phyloP scores from a whole-genome alignment of 108 stramenopile species.

The Mediolabrus comicus region DNA sequence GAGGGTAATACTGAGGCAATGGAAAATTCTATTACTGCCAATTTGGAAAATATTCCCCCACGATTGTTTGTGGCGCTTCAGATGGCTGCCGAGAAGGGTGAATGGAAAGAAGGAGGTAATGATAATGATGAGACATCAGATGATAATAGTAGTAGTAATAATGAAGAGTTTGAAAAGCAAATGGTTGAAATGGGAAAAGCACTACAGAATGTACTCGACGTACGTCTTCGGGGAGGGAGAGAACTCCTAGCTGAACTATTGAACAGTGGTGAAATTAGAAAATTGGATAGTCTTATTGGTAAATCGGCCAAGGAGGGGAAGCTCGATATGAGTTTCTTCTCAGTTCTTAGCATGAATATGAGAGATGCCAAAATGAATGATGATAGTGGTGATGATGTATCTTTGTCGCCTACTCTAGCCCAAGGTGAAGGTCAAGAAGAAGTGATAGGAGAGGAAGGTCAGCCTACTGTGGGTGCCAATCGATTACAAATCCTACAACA shows the following conservation, averaged over 20 bases:
- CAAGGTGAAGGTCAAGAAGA: conserved; percentile 22
- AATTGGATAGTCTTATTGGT: conserved; percentile 79
- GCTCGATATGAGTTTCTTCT: conserved; percentile 83
- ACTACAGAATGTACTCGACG: conserved; percentile 57
- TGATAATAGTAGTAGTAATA: neutral
- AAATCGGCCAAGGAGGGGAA: conserved; percentile 69
- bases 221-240: conserved; percentile 53
- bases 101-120: conserved; percentile 29
- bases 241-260: conserved; percentile 55
- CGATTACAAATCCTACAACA: conserved; percentile 77
- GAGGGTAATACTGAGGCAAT: conserved; percentile 15
- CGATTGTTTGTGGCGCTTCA: conserved; percentile 43
- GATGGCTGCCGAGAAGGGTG: conserved; percentile 28
- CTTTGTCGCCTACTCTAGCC: neutral
- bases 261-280: conserved; percentile 79
- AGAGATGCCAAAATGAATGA: conserved; percentile 55
- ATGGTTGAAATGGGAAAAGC: conserved; percentile 47
- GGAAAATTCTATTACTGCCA: conserved; percentile 29
- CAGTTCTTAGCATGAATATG: conserved; percentile 76
- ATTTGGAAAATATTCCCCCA: conserved; percentile 35
- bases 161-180: conserved; percentile 35
- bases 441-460: conserved; percentile 26
- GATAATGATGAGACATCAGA: conserved; percentile 1
- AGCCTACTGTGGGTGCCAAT: conserved; percentile 37
- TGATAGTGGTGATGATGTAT: conserved; percentile 1